Evolutionary conservation across 2,329 filamentous ascomycete genomes (phyloP).

Genomic region (Madurella mycetomatis): DNA sequence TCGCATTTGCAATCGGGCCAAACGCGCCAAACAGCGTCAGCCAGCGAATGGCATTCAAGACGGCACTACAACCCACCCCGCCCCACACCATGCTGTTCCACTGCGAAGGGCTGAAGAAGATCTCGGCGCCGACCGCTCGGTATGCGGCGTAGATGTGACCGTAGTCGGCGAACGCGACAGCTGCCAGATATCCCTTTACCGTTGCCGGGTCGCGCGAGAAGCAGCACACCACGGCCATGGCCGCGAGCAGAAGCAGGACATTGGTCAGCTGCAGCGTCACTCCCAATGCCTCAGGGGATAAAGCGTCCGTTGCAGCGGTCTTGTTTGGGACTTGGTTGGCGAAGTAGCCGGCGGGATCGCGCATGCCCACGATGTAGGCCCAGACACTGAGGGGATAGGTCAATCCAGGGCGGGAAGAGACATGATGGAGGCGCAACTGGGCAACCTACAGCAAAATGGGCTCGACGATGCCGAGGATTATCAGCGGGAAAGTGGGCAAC

Average conservation of each 20-base stretch:
- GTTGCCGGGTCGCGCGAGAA: constrained; percentile 27
- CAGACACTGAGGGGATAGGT: constrained; percentile 6
- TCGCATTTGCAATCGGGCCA: constrained; percentile 12
- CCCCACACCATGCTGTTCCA: constrained; percentile 33
- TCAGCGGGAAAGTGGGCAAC: neutral
- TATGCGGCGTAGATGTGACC: constrained; percentile 34
- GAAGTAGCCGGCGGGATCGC: constrained; percentile 29
- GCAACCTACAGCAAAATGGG: neutral
- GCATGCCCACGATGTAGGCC: constrained; percentile 21
- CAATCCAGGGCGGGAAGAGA: too few relatives aligned
- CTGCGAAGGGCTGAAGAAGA: constrained; percentile 22
- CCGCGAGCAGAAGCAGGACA: constrained; percentile 31
- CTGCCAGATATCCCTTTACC: constrained; percentile 27
- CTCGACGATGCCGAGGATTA: constrained; percentile 10
- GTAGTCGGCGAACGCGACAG: constrained; percentile 32
- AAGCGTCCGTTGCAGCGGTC: constrained; percentile 9
- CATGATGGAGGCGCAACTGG: neutral
- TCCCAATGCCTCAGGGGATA: constrained; percentile 23
- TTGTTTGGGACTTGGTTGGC: constrained; percentile 24
- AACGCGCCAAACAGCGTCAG: constrained; percentile 28
- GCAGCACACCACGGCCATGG: constrained; percentile 29
- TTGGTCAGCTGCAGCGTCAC: constrained; percentile 30
- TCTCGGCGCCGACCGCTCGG: constrained; percentile 26
- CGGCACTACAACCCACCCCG: constrained; percentile 26
- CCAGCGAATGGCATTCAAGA: constrained; percentile 29